These are phyloP conservation scores for Bauhinia variegata DNA, from an alignment of 306 rosid genomes.

Conservation along the genomic window DNA sequence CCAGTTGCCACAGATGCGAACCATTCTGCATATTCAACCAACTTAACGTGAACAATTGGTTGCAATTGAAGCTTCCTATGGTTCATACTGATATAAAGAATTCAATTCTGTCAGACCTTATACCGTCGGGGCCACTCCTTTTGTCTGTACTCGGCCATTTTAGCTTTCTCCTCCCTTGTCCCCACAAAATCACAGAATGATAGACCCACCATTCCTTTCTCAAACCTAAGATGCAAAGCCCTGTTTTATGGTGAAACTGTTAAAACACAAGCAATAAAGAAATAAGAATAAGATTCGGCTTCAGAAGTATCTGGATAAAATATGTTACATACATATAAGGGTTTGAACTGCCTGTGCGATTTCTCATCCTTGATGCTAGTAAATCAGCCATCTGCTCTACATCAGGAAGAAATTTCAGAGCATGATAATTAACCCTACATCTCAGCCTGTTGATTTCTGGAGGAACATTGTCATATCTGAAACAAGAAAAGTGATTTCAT, in stretches of 20 bases:
- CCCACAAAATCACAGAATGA: slow-evolving; percentile 99
- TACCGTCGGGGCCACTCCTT: slow-evolving; percentile 99
- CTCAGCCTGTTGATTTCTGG: slow-evolving; percentile 94
- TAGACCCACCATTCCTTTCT: slow-evolving; percentile 98
- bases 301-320: slow-evolving; percentile 34
- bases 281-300: slow-evolving; percentile 26
- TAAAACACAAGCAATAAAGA: slow-evolving; percentile 32
- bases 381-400: slow-evolving; percentile 95
- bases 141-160: slow-evolving; percentile 90
- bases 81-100: slow-evolving; percentile 26
- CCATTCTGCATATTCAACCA: slow-evolving; percentile 79
- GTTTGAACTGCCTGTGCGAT: slow-evolving; percentile 88
- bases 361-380: slow-evolving; percentile 96
- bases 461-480: slow-evolving; percentile 97
- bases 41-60: slow-evolving; percentile 27
- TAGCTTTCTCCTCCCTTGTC: slow-evolving; percentile 91
- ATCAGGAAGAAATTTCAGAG: slow-evolving; percentile 97
- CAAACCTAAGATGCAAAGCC: slow-evolving; percentile 99
- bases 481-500: slow-evolving; percentile 33
- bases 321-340: slow-evolving; percentile 78
- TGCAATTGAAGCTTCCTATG: slow-evolving; percentile 26
- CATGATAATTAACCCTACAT: slow-evolving; percentile 98
- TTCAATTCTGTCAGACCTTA: slow-evolving; percentile 61
- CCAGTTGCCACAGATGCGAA: slow-evolving; percentile 97
- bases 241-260: slow-evolving; percentile 54